Conservation (phyloP, 2,329 filamentous ascomycete genomes). For the Aspergillus novoparasiticus region DNA sequence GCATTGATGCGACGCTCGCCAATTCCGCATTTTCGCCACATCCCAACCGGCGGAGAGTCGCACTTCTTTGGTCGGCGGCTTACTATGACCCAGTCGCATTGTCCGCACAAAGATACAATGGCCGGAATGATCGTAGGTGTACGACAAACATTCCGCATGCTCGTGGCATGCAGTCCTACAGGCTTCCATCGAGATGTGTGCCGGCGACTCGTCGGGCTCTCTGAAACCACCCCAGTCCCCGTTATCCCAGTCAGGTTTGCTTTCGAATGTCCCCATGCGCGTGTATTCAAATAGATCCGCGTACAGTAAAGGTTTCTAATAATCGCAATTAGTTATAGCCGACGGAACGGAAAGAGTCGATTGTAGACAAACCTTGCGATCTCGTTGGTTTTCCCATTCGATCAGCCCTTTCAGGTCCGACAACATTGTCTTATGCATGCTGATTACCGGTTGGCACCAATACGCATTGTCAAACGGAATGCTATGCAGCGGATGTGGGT, state of each 20-base stretch:
- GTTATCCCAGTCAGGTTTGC: slow-evolving; percentile 36
- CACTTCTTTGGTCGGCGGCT: slow-evolving; percentile 13
- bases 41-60: slow-evolving; percentile 30
- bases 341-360: not conserved
- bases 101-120: slow-evolving; percentile 27
- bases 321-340: not conserved
- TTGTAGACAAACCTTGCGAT: slow-evolving; percentile 23
- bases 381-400: slow-evolving; percentile 41
- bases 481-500: slow-evolving; percentile 52
- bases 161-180: slow-evolving; percentile 29
- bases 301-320: slow-evolving; percentile 25
- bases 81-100: slow-evolving; percentile 24
- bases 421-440: slow-evolving; percentile 52
- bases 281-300: slow-evolving; percentile 34
- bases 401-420: slow-evolving; percentile 54
- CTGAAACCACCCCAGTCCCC: slow-evolving; percentile 36
- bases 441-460: slow-evolving; percentile 56
- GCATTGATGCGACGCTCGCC: slow-evolving; percentile 22
- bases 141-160: slow-evolving; percentile 25
- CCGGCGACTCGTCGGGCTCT: slow-evolving; percentile 27
- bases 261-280: slow-evolving; percentile 22
- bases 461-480: slow-evolving; percentile 51
- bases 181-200: slow-evolving; percentile 30
- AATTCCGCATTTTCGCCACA: slow-evolving; percentile 26
- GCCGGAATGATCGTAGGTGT: slow-evolving; percentile 25